phyloP scores from a whole-genome alignment of 176 grass and related monocot genomes.

The Rhynchospora pubera region DNA sequence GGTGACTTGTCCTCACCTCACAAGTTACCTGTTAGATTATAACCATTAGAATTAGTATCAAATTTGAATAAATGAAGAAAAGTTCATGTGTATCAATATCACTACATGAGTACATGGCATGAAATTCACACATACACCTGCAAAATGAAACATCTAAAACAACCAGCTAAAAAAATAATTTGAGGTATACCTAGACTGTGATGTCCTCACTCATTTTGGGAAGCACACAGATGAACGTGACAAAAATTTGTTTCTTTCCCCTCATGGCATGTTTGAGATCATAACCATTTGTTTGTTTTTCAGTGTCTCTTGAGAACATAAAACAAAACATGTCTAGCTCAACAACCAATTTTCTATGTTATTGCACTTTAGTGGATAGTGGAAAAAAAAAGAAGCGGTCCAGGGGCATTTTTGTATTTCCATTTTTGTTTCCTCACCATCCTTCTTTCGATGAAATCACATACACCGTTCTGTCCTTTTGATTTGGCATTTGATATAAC shows the following conservation, averaged over 20 bases:
- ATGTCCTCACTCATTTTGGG: background rate
- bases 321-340: no score
- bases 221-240: background rate
- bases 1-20: background rate
- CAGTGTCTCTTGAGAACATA: no score
- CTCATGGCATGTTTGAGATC: no score
- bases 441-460: no score
- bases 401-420: no score
- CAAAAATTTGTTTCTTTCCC: background rate
- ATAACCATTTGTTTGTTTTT: no score
- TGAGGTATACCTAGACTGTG: background rate
- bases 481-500: no score
- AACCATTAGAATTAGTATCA: background rate
- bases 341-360: no score
- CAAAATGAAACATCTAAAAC: background rate
- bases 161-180: background rate
- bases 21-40: background rate
- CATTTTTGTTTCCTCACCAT: no score
- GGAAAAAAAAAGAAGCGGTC: no score
- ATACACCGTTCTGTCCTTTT: no score
- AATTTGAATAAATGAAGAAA: background rate
- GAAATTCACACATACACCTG: background rate
- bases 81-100: background rate
- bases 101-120: background rate
- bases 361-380: no score